A percentile compares a stretch with the other conserved stretches of the same genome.
Conservation (phyloP, 345 rosid genomes). For the Nephelium lappaceum region DNA sequence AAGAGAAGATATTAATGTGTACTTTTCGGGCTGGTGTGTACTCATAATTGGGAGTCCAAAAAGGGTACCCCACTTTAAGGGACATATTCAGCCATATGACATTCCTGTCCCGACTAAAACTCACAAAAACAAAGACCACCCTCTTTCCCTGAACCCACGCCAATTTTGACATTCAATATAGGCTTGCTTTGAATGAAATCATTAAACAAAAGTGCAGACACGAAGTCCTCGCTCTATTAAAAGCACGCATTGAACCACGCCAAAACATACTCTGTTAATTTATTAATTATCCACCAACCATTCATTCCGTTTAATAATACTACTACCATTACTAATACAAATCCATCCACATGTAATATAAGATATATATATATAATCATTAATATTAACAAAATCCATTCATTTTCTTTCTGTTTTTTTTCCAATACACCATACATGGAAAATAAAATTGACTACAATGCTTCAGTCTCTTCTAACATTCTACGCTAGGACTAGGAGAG, state of each 20-base stretch:
- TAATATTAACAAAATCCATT: background rate
- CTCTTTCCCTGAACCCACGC: background rate
- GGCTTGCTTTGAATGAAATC: slow-evolving; percentile 12
- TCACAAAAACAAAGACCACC: too few species aligned
- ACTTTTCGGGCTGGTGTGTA: slow-evolving; percentile 11
- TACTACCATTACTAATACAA: too few species aligned
- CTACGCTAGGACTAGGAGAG: background rate
- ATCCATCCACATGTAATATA: too few species aligned
- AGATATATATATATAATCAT: too few species aligned
- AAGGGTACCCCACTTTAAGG: slow-evolving; percentile 17
- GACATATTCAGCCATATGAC: slow-evolving; percentile 14
- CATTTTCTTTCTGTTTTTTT: background rate
- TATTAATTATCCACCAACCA: background rate
- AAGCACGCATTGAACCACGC: slow-evolving; percentile 1
- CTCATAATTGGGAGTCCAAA: slow-evolving; percentile 17
- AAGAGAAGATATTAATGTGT: background rate
- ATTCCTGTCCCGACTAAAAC: background rate
- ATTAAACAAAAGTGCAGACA: slow-evolving; percentile 8
- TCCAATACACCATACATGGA: background rate
- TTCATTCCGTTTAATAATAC: background rate
- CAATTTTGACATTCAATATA: background rate
- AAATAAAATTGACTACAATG: background rate
- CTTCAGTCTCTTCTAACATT: too few species aligned
- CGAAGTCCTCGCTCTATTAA: background rate
- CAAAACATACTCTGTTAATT: background rate